phyloP scores from a whole-genome alignment of 139 green algal species.

The Chlorella sp. region DNA sequence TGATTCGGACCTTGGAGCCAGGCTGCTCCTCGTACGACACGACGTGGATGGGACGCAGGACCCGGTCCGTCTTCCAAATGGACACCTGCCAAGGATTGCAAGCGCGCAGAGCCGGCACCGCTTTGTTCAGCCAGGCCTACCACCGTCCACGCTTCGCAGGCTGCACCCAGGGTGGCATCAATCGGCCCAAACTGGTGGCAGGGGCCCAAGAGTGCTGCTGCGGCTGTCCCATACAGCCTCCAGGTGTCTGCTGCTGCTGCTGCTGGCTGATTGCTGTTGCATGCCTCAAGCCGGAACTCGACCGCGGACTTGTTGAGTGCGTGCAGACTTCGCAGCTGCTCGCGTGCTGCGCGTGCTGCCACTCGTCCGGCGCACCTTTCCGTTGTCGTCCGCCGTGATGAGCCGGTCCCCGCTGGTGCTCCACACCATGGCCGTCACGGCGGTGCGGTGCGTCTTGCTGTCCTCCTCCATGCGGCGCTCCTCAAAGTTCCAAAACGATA shows the following conservation, averaged over 20 bases:
- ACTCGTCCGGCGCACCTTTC: slow-evolving; percentile 36
- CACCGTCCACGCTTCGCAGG: neutral
- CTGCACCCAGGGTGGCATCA: neutral
- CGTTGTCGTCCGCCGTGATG: slow-evolving; percentile 35
- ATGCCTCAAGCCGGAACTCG: too few relatives aligned
- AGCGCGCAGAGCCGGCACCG: neutral
- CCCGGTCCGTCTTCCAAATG: slow-evolving; percentile 43
- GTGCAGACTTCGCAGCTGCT: too few relatives aligned
- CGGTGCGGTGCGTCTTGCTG: slow-evolving; percentile 41
- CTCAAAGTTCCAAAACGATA: slow-evolving; percentile 55
- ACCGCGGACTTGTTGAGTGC: too few relatives aligned
- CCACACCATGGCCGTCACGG: slow-evolving; percentile 36
- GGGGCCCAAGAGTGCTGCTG: too few relatives aligned
- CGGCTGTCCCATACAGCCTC: too few relatives aligned
- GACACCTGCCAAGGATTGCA: slow-evolving; percentile 28
- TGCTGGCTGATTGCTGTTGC: neutral
- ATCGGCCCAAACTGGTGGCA: neutral
- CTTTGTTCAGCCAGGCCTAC: neutral
- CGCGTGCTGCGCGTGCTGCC: too few relatives aligned
- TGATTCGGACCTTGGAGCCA: slow-evolving; percentile 12
- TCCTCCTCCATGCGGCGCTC: slow-evolving; percentile 43
- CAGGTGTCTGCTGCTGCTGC: neutral
- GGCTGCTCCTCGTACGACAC: slow-evolving; percentile 34
- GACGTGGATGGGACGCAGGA: slow-evolving; percentile 33
- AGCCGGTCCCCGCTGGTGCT: slow-evolving; percentile 27